These are phyloP conservation scores for Macrophomina tecta DNA, from an alignment of 2,329 filamentous ascomycete genomes.

Conservation along the genomic window DNA sequence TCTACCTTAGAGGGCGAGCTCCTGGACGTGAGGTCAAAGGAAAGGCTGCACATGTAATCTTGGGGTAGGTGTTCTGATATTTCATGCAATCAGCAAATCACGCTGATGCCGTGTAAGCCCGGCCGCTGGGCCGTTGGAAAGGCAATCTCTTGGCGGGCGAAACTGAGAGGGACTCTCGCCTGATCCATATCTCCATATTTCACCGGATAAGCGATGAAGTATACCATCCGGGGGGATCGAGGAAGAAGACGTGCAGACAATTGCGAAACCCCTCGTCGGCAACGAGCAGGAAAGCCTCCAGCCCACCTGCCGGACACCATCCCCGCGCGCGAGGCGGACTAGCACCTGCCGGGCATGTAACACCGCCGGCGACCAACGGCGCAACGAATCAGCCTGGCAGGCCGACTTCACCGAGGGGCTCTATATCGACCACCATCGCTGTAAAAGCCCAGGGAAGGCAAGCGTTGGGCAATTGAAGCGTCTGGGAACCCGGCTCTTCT, in stretches of 20 bases:
- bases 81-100: neutral
- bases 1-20: constrained; percentile 39
- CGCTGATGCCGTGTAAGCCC: constrained; percentile 32
- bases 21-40: constrained; percentile 41
- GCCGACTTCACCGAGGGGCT: constrained; percentile 49
- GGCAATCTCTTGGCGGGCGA: constrained; percentile 50
- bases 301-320: constrained; percentile 80
- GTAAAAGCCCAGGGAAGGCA: too few relatives aligned
- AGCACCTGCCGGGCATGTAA: constrained; percentile 66
- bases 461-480: too few relatives aligned
- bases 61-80: constrained; percentile 37
- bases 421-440: constrained; percentile 53
- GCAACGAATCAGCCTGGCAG: constrained; percentile 55
- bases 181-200: constrained; percentile 58
- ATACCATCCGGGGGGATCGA: constrained; percentile 55
- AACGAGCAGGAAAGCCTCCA: constrained; percentile 72
- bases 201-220: constrained; percentile 48
- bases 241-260: constrained; percentile 50
- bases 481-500: too few relatives aligned
- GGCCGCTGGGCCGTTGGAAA: constrained; percentile 51
- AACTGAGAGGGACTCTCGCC: constrained; percentile 58
- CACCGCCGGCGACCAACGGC: constrained; percentile 66
- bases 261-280: constrained; percentile 57
- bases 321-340: constrained; percentile 72
- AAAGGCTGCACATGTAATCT: constrained; percentile 47